Conservation (phyloP, 2,329 filamentous ascomycete species). For the Chrysoporthe puriensis region DNA sequence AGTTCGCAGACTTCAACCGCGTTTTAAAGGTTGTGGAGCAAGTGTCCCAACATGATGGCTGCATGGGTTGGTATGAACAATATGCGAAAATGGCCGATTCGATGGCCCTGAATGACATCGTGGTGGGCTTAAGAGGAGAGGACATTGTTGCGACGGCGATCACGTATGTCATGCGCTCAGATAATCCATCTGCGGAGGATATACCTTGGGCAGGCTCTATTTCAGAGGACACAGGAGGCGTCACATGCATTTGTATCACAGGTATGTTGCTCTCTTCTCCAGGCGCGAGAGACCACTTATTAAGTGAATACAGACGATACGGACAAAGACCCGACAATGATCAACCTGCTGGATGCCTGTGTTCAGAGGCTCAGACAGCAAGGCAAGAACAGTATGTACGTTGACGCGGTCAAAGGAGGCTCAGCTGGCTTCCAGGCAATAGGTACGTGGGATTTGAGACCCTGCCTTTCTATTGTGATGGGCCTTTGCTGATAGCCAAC, state of each 20-base stretch:
- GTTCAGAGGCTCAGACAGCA: conserved; percentile 50
- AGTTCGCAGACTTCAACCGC: conserved; percentile 48
- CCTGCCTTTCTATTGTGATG: background rate
- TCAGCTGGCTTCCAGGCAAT: conserved; percentile 55
- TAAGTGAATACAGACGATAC: conserved; percentile 41
- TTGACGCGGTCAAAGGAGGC: conserved; percentile 58
- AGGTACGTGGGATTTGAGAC: conserved; percentile 46
- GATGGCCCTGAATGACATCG: conserved; percentile 53
- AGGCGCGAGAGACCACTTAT: background rate
- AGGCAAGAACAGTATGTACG: conserved; percentile 58
- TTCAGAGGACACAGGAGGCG: conserved; percentile 56
- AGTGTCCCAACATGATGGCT: conserved; percentile 49
- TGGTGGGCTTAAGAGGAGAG: conserved; percentile 55
- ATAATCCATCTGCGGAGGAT: conserved; percentile 52
- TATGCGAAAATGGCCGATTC: conserved; percentile 56
- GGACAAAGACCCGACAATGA: conserved; percentile 53
- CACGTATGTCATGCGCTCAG: conserved; percentile 53
- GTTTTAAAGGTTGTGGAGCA: conserved; percentile 55
- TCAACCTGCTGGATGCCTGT: conserved; percentile 58
- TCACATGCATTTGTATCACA: conserved; percentile 63
- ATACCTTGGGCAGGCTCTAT: conserved; percentile 60
- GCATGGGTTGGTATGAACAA: conserved; percentile 63
- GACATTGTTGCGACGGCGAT: conserved; percentile 57
- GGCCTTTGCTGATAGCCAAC: conserved; percentile 17
- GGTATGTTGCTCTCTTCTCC: conserved; percentile 43